Conservation (phyloP, 805 yeast genomes). For the Starmerella stellata region DNA sequence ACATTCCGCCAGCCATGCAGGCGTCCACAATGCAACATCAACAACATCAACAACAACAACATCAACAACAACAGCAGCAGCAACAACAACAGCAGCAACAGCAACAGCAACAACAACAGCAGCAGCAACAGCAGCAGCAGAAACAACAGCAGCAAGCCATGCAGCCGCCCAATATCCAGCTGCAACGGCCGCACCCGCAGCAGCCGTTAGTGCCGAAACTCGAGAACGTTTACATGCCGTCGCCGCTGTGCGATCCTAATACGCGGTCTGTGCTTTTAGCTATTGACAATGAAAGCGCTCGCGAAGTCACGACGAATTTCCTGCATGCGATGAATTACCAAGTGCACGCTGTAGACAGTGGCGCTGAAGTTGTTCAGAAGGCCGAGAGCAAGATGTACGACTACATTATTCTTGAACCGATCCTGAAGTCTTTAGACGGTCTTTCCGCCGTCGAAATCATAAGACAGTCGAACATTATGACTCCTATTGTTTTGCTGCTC, state of each 20-base stretch:
- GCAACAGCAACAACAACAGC: conserved; percentile 1
- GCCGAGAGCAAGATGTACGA: conserved; percentile 47
- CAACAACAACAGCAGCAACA: neutral
- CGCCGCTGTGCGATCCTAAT: conserved; percentile 19
- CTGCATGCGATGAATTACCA: conserved; percentile 76
- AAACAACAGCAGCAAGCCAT: no score
- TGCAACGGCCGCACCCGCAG: neutral
- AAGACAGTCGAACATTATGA: conserved; percentile 60
- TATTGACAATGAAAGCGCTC: conserved; percentile 40
- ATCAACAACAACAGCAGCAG: neutral
- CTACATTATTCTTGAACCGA: conserved; percentile 38
- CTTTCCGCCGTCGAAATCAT: conserved; percentile 79
- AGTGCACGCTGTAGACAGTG: conserved; percentile 85
- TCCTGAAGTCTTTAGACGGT: conserved; percentile 41
- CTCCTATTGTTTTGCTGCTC: conserved; percentile 58
- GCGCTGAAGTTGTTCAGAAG: conserved; percentile 68
- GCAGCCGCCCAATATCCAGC: no score
- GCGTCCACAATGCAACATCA: no score
- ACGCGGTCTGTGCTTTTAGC: conserved; percentile 21
- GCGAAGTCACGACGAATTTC: conserved; percentile 68
- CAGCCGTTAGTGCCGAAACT: neutral
- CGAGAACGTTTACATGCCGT: neutral
- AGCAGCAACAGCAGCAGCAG: neutral
- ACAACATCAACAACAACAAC: conserved; percentile 35
- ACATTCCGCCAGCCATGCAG: neutral